Conservation (phyloP, 1,284 basidiomycete genomes). For the Fistulina hepatica region DNA sequence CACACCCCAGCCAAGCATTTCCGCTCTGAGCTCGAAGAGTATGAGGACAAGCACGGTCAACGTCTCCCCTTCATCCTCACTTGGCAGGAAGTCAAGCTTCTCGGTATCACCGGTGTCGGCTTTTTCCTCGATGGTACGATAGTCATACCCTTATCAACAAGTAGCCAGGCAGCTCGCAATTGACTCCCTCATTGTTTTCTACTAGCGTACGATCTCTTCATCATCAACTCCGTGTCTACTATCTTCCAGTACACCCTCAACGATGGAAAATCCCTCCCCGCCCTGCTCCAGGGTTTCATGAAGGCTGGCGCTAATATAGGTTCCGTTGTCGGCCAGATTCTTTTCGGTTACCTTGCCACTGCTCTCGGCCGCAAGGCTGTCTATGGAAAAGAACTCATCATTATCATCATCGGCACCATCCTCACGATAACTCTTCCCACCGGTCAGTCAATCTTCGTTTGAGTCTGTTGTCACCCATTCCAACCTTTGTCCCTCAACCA, state of each 20-base stretch:
- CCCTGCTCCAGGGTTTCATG: conserved; percentile 49
- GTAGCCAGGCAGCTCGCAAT: background rate
- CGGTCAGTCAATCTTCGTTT: conserved; percentile 21
- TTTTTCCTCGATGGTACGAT: conserved; percentile 60
- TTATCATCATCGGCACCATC: conserved; percentile 66
- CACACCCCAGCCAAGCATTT: background rate
- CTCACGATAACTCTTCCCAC: conserved; percentile 42
- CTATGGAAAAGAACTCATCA: conserved; percentile 73
- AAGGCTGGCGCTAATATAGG: conserved; percentile 67
- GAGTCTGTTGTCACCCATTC: too few species aligned
- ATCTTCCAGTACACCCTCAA: conserved; percentile 71
- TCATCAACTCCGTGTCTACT: conserved; percentile 68
- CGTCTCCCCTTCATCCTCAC: conserved; percentile 38
- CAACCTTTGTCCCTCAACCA: conserved; percentile 14
- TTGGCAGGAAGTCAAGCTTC: conserved; percentile 40
- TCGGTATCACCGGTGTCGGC: conserved; percentile 53
- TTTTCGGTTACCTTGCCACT: conserved; percentile 60
- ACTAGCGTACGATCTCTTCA: conserved; percentile 67
- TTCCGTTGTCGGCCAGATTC: conserved; percentile 64
- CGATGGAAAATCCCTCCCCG: conserved; percentile 39
- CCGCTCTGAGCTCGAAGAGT: conserved; percentile 31
- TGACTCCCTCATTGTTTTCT: too few species aligned
- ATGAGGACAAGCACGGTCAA: conserved; percentile 28
- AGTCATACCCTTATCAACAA: background rate
- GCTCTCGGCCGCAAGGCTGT: conserved; percentile 55